Base-by-base conservation (phyloP, 2,329 filamentous ascomycete species). In the Penicillium sp. region DNA sequence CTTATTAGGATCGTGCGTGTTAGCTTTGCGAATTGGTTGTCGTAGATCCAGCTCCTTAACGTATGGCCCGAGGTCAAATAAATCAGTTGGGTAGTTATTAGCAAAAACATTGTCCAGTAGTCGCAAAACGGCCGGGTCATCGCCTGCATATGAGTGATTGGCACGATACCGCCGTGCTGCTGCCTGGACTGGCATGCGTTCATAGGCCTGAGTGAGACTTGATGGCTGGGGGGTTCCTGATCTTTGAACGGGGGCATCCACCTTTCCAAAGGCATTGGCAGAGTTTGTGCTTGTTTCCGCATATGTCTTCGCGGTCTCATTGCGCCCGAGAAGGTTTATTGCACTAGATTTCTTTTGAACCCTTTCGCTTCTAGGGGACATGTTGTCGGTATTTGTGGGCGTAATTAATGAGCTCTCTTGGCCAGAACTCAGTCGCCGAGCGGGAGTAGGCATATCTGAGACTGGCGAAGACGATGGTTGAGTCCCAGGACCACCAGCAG, bases 121-220 rank as follows among this genome's bases (percentile, higher is more conserved):
- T 55, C 79, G 83, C 47, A 87, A 69, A 6, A 88, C 79, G 3
- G 79, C 81, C 1, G 84, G 84, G 60, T 87, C 84, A 56, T 89
- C 92, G 1, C 94, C 94, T 43, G 85, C 82, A 69, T 99, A 97
- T 2, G 89, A 91, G 74, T 97, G 93, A 40, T 86, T 87, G 3
- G 84, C 82, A 55, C 81, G 82, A 58, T 84, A 83, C 37, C 80
- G 81, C 14, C 73, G 75, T 9, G 70, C 62, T 5, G 65, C 67
- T 14, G 59, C 45, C 15, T 66, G 61, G 20, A 57, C 51, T 6
- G 61, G 48, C 52, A 66, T 69, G 45, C 59, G 67, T 49, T 74
- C 71, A 33, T 64, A 71, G 29, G 74, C 69, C 37, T 75, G 62
- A 7, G 73, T 68, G 11, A 76, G 66, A 18, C 72, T 67, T 8